Evolutionary conservation across 495 filamentous ascomycete genomes (phyloP), one percentile per base, ranked within the genome.

Genomic region (Penicillium riverlandense): DNA sequence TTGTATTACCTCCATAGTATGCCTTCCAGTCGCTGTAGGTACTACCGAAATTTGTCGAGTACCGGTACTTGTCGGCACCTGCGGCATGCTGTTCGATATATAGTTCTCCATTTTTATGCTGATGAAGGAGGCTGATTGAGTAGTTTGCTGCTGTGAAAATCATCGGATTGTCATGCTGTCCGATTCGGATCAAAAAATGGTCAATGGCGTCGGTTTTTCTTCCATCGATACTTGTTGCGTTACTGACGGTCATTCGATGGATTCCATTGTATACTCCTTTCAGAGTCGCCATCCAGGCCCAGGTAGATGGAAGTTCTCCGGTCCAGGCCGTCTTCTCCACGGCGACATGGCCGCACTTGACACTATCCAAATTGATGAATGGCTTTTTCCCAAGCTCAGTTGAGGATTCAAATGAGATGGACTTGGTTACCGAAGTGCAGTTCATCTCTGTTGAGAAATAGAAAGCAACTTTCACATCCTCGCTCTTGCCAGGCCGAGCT

Each of bases 391-490:
- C 69, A 11, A 50, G 42, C n/a, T 71, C 69, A 4, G 69, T 81
- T 0, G 63, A 69, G 31, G 83, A 85, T 12, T 74, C 62, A 29
- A 85, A 43, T 0, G 63, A 56, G n/a, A 85, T 62, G 1, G 67
- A 58, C 7, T 71, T 53, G 16, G 61, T 76, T 4, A 84, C 65
- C 1, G 54, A 56, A 6, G 76, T 59, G 61, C 83, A 87, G 49
- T 82, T 67, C 83, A 86, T 86, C 35, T 71, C 54, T 0, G 63
- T 65, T 2, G 78, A 83, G 61, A 82, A 88, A 38, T 80, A 74
- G 11, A 88, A 42, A 35, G 71, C 59, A 31, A 84, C 51, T 2
- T 69, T 47, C 6, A 82, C 50, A 3, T 58, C 57, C 33, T 84
- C 74, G 7, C 64, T 49, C 35, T 73, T 63, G 27, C 60, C 65